Base-by-base conservation (phyloP, 2,329 filamentous ascomycete genomes). In the Penicillium fuscoglaucum region DNA sequence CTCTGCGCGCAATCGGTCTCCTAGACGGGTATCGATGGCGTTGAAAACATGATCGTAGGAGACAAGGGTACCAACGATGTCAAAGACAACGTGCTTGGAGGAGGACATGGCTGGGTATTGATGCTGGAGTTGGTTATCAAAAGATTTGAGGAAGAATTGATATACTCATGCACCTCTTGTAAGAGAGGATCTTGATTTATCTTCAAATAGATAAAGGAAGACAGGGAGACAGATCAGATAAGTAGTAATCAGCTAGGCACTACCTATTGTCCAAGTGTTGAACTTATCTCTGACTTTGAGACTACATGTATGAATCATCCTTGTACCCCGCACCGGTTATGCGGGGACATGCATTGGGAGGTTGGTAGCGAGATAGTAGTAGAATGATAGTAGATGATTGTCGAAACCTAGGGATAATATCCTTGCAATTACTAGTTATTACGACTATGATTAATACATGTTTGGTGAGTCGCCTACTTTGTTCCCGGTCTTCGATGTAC, bases 31-130 rank as follows among this genome's bases (percentile, higher is more conserved):
- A 29, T 76, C 69, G 47, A 80, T 74, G 43, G 71, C 68, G 24
- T 69, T 61, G 64, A 73, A 78, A 60, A 76, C 74, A 49, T 72
- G 68, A 10, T 77, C 70, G 67, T 76, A 79, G 40, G 68, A 69
- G 39, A 80, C 74, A 17, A 75, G 72, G 9, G 78, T 80, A 21
- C 78, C 79, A 26, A 70, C 67, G 4, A 70, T 66, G 51, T 70
- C 68, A 39, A 70, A 70, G n/a, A 70, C 68, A 40, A 70, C 66
- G 28, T 70, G 67, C 57, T 70, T 70, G 9, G 61, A 50, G 12
- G 47, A 63, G 9, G 57, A 57, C 55, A 57, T 57, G 21, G 2
- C 21, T 45, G n/a, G 12, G 17, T 19, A 6, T 33, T 17, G 26
- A 24, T 9, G 13, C 13, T 45, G 37, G 51, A 21, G 55, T 45